phyloP scores from a whole-genome alignment of 2,329 filamentous ascomycete genomes.

The Chaetomium globosum region DNA sequence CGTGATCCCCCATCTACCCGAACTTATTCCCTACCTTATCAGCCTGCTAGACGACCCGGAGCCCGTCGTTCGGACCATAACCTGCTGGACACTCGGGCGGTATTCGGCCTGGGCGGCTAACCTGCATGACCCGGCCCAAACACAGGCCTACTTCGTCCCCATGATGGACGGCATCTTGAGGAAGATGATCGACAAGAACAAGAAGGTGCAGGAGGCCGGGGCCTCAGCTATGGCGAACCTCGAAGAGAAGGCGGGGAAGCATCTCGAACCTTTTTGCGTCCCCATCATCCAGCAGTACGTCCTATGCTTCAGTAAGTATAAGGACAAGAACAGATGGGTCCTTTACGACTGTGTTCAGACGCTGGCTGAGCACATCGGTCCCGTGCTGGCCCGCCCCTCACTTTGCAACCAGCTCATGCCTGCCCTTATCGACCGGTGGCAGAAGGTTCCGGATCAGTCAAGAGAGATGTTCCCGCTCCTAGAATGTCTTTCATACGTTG shows the following conservation, averaged over 20 bases:
- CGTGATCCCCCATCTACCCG: constrained; percentile 85
- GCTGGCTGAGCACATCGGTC: constrained; percentile 85
- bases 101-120: constrained; percentile 92
- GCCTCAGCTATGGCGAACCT: constrained; percentile 95
- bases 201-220: constrained; percentile 94
- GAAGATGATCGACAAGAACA: constrained; percentile 96
- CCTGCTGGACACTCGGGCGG: constrained; percentile 93
- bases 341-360: constrained; percentile 99
- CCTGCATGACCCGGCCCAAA: constrained; percentile 66
- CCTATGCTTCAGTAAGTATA: constrained; percentile 89
- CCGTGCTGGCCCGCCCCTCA: constrained; percentile 75
- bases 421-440: constrained; percentile 84
- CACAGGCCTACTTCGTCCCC: constrained; percentile 81
- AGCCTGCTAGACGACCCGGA: constrained; percentile 81
- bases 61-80: constrained; percentile 92
- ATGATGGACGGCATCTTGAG: constrained; percentile 96
- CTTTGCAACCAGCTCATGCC: constrained; percentile 90
- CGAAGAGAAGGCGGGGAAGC: constrained; percentile 85
- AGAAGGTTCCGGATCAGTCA: constrained; percentile 82
- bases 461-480: constrained; percentile 91
- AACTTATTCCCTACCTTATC: constrained; percentile 88
- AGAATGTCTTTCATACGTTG: constrained; percentile 95
- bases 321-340: constrained; percentile 98
- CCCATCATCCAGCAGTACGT: constrained; percentile 93
- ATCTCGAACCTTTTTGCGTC: constrained; percentile 80